Conservation (phyloP, 768 basidiomycete species). For the Amanita molliuscula region DNA sequence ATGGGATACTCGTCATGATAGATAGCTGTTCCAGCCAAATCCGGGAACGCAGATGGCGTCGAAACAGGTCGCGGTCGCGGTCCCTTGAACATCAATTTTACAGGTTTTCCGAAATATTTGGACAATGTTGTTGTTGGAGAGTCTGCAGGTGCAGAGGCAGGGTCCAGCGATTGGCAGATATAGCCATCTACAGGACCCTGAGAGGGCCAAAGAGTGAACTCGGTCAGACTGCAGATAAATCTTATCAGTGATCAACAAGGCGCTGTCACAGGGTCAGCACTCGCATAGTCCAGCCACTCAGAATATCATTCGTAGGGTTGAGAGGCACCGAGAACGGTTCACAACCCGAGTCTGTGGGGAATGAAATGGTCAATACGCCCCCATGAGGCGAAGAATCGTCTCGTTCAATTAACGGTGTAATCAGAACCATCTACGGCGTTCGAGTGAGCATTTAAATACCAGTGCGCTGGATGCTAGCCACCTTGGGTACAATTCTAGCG, state of each 20-base stretch:
- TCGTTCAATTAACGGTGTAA: conserved; percentile 42
- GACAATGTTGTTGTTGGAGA: conserved; percentile 49
- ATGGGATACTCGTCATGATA: conserved; percentile 71
- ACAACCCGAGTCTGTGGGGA: conserved; percentile 50
- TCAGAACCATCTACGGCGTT: conserved; percentile 48
- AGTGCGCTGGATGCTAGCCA: conserved; percentile 13
- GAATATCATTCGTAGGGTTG: conserved; percentile 34
- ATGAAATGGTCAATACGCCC: conserved; percentile 42
- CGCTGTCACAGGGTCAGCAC: conserved; percentile 10
- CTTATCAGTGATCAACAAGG: not conserved
- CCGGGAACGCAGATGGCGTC: conserved; percentile 45
- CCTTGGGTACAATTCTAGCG: conserved; percentile 56
- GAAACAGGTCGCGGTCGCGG: conserved; percentile 37
- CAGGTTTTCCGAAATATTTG: conserved; percentile 47
- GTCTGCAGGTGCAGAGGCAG: conserved; percentile 4
- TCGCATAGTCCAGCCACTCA: conserved; percentile 50
- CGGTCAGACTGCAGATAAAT: conserved; percentile 31
- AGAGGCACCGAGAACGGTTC: conserved; percentile 52
- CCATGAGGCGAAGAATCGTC: conserved; percentile 34
- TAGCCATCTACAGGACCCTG: conserved; percentile 49
- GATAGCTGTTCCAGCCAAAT: conserved; percentile 41
- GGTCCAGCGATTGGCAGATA: conserved; percentile 37
- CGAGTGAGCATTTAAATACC: not conserved
- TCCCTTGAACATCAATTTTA: conserved; percentile 62
- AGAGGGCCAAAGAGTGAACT: conserved; percentile 39